A percentile compares a stretch with the other conserved stretches of the same genome.
These are phyloP conservation scores for Oryza officinalis DNA, from an alignment of 176 grass and related monocot genomes.

Conservation along the genomic window DNA sequence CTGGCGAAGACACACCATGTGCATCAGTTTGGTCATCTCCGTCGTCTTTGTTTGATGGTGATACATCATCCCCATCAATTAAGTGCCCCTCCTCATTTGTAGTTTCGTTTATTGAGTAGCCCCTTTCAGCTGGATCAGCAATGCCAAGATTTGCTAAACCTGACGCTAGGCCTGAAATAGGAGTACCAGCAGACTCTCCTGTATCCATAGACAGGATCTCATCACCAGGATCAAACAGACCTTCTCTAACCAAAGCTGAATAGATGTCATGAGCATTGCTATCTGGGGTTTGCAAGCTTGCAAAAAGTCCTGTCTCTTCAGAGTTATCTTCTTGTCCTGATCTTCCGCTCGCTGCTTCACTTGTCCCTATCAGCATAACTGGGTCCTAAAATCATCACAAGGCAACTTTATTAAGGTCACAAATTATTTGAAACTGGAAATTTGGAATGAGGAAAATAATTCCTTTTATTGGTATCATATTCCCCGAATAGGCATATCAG, in stretches of 20 bases:
- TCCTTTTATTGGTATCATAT: neutral
- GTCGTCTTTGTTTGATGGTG: neutral
- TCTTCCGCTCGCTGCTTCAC: slow-evolving; percentile 30
- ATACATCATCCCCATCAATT: neutral
- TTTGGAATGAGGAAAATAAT: neutral
- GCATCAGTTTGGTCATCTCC: neutral
- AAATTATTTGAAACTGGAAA: neutral
- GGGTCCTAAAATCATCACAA: slow-evolving; percentile 40
- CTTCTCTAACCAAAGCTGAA: slow-evolving; percentile 54
- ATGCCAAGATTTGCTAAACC: neutral
- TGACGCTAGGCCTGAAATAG: neutral
- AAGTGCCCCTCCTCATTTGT: neutral
- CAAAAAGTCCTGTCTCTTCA: slow-evolving; percentile 26
- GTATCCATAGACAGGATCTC: slow-evolving; percentile 26
- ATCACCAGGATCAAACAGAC: slow-evolving; percentile 62
- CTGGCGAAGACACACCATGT: neutral
- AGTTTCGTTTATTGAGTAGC: neutral
- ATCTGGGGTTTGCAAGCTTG: slow-evolving; percentile 33
- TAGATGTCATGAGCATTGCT: slow-evolving; percentile 44
- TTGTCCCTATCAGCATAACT: slow-evolving; percentile 3
- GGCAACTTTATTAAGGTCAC: neutral
- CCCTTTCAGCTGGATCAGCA: slow-evolving; percentile 19
- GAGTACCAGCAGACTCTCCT: neutral
- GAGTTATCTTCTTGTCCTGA: slow-evolving; percentile 27
- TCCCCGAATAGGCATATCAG: neutral